Evolutionary conservation across 352 stramenopile genomes (phyloP).

Genomic region (Thalassiosira ordinaria): DNA sequence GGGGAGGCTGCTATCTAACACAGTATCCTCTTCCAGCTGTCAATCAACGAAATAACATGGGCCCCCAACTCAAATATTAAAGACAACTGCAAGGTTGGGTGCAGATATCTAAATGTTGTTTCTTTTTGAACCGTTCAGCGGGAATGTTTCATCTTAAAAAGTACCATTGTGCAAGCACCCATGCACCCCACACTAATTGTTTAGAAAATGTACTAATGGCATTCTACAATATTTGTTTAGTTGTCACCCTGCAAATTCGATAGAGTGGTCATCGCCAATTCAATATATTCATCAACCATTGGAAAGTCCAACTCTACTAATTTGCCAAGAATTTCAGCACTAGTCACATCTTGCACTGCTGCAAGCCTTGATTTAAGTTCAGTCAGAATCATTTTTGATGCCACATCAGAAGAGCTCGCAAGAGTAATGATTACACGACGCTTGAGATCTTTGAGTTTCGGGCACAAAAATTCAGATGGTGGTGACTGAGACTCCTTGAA

Average conservation of each 20-base stretch:
- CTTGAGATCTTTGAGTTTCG: conserved; percentile 67
- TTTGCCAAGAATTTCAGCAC: conserved; percentile 77
- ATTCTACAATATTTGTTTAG: too few relatives aligned
- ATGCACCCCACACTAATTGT: too few relatives aligned
- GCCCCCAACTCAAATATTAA: too few relatives aligned
- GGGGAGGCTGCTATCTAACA: too few relatives aligned
- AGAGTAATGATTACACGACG: conserved; percentile 66
- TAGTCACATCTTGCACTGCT: conserved; percentile 68
- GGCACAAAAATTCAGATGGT: conserved; percentile 39
- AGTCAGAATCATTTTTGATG: conserved; percentile 68
- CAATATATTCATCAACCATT: conserved; percentile 59
- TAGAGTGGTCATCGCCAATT: conserved; percentile 52
- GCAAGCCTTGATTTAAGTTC: conserved; percentile 65
- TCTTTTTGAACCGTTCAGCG: too few relatives aligned
- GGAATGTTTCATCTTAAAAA: too few relatives aligned
- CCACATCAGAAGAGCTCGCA: conserved; percentile 68
- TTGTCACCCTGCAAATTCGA: conserved; percentile 31
- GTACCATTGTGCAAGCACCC: too few relatives aligned
- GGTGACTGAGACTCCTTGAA: conserved; percentile 58
- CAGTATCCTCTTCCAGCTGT: too few relatives aligned
- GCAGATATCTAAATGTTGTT: too few relatives aligned
- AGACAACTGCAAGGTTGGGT: too few relatives aligned
- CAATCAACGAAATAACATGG: too few relatives aligned
- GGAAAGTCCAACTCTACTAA: conserved; percentile 63
- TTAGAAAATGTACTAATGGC: too few relatives aligned